Evolutionary conservation across 1,139 yeast genomes (phyloP), one percentile per base, ranked within the genome.

Genomic region (Pneumocystis jirovecii): DNA sequence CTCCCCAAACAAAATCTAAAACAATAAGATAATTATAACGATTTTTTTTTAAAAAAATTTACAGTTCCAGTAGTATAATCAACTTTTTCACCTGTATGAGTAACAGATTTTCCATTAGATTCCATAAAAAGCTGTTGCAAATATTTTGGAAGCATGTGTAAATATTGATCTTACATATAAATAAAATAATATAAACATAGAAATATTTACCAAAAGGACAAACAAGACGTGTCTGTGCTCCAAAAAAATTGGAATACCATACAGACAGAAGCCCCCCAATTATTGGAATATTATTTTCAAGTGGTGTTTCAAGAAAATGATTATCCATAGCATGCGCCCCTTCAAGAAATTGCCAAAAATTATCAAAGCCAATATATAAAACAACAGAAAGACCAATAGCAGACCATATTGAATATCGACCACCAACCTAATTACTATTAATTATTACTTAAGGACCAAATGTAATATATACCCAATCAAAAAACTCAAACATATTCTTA

Each of bases 361-460:
- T 89, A 71, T 93, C 97, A 76, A 77, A 93, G 69, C 98, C 98
- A 78, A 93, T 86, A 83, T 87, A 93, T 73, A 93, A 80, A 73
- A 96, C 96, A 69, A 93, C 93, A 45, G 97, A 89, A 73, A 93
- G 84, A 69, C 98, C 98, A 77, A 93, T 93, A 70, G 98, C 95
- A 61, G 96, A 89, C 98, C 98, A 93, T 68, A 93, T 98, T 35
- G 97, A 91, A 85, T 93, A 93, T 79, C 98, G 87, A 74, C 98
- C 98, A 74, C 98, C 98, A 69, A 93, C 98, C 57, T 50, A 50
- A 50, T 50, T 50, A 50, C 34, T 50, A 25, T 50, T 3, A 50
- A 50, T 50, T 40, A 40, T 40, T 8, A 5, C 31, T 50, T 10
- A 12, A 1, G 4, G 25, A 8, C 10, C n/a, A 25, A 50, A 25